These are phyloP conservation scores for Dictyostelium discoideum DNA, from an alignment of 78 protist species.

Conservation along the genomic window DNA sequence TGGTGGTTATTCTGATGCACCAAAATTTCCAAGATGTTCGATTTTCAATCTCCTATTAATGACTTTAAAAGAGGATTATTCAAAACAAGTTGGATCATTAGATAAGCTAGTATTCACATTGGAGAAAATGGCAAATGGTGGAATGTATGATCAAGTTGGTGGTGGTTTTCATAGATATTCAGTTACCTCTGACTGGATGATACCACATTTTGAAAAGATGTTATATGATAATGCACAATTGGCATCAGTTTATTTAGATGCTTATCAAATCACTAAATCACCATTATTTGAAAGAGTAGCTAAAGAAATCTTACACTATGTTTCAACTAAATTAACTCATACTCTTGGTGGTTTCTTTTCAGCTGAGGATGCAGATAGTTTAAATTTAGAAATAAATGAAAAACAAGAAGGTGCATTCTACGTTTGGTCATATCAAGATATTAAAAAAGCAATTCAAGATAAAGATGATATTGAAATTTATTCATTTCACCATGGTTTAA, in stretches of 20 bases:
- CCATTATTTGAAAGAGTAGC: background rate
- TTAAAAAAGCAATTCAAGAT: background rate
- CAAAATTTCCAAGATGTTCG: conserved; percentile 88
- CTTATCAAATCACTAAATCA: conserved; percentile 41
- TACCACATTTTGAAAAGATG: conserved; percentile 93
- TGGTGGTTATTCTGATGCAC: conserved; percentile 90
- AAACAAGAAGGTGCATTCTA: conserved; percentile 88
- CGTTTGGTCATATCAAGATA: conserved; percentile 78
- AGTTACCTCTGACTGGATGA: conserved; percentile 83
- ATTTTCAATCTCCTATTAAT: conserved; percentile 47
- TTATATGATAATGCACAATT: conserved; percentile 89
- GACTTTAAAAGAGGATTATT: background rate
- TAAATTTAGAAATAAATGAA: conserved; percentile 16
- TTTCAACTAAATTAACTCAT: conserved; percentile 27
- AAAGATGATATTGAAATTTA: background rate
- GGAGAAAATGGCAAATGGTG: conserved; percentile 85
- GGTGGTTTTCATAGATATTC: conserved; percentile 91
- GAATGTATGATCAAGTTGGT: conserved; percentile 91
- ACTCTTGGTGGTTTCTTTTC: conserved; percentile 71
- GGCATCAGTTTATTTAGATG: conserved; percentile 78
- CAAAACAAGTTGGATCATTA: background rate
- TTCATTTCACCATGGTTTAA: conserved; percentile 30
- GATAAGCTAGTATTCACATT: conserved; percentile 60
- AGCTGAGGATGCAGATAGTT: conserved; percentile 91
- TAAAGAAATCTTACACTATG: conserved; percentile 33